Base-by-base conservation (phyloP, 2,329 filamentous ascomycete species). In the Aspergillus awamori region DNA sequence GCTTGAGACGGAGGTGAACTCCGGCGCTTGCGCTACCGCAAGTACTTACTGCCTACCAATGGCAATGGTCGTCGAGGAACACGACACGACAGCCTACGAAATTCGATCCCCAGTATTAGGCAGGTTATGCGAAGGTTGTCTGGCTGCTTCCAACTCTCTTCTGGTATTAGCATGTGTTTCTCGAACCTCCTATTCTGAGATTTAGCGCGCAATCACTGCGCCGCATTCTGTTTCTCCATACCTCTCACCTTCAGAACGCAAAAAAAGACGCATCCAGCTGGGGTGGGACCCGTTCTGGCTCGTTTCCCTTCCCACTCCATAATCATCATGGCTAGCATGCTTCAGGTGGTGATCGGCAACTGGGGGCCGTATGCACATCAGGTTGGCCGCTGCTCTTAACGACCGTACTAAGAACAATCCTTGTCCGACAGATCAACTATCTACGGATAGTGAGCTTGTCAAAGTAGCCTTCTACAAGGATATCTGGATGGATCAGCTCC, bases 281-380 rank as follows among this genome's bases (percentile, higher is more conserved):
- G 15, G 15, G 47, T 51, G 47, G 47, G 47, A 36, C 53, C 22
- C 11, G 13, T 22, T n/a, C 2, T 39, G 17, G 20, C 26, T 43
- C 36, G 39, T 28, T 20, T 41, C 38, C 36, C 38, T n/a, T 26
- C 28, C 8, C 38, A 28, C n/a, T 33, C n/a, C 20, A n/a, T 43
- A 24, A 51, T 30, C 13, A 51, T 41, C 38, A 15, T 11, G n/a
- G 22, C 61, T 63, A 65, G 33, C 36, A 57, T 64, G 64, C 59
- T 66, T 67, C 59, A 51, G 65, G 66, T 13, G 59, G 58, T 59
- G 67, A 69, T 68, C 65, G 56, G 59, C 66, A 47, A 36, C 61
- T 58, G 63, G 62, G 63, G 63, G 36, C 51, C 47, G 57, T 53
- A 65, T 66, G 65, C 65, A 67, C 57, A 63, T 63, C 62, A 67